phyloP scores from a whole-genome alignment of 768 basidiomycete species.

The Amanita subjunquillea region DNA sequence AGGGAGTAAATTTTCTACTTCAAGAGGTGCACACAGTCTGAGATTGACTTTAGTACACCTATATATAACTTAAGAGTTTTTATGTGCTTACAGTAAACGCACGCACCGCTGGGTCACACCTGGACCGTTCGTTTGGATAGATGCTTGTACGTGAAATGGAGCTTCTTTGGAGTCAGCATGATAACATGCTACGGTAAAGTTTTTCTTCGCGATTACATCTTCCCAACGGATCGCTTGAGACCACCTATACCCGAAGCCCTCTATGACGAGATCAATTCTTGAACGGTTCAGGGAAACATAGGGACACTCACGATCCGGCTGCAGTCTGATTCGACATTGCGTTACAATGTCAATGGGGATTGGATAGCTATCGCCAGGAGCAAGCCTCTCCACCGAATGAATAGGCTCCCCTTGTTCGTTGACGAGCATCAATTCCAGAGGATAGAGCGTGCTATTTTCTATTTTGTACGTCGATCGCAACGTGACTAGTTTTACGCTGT shows the following conservation, averaged over 20 bases:
- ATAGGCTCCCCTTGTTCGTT: conserved; percentile 78
- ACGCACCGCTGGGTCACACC: conserved; percentile 28
- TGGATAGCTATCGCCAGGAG: conserved; percentile 82
- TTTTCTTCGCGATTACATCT: conserved; percentile 61
- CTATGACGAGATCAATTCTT: conserved; percentile 26
- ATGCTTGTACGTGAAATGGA: conserved; percentile 90
- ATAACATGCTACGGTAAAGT: conserved; percentile 76
- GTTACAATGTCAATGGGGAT: conserved; percentile 87
- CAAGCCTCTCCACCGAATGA: conserved; percentile 75
- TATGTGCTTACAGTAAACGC: background rate
- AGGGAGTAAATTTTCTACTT: conserved; percentile 91
- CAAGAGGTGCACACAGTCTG: conserved; percentile 84
- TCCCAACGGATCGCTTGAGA: conserved; percentile 83
- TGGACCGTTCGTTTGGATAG: conserved; percentile 61
- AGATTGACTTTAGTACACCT: conserved; percentile 80
- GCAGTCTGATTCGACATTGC: conserved; percentile 69
- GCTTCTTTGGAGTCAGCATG: conserved; percentile 75
- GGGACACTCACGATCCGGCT: conserved; percentile 76
- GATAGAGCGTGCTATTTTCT: conserved; percentile 85
- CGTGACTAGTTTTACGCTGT: conserved; percentile 91
- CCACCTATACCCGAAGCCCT: conserved; percentile 97
- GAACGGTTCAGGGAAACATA: background rate
- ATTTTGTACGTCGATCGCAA: conserved; percentile 88
- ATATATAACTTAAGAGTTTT: conserved; percentile 17
- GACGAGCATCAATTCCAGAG: conserved; percentile 83